Evolutionary conservation across 257 asterid species (phyloP), one percentile per base, ranked within the genome.

Genomic region (Oldenlandia corymbosa): DNA sequence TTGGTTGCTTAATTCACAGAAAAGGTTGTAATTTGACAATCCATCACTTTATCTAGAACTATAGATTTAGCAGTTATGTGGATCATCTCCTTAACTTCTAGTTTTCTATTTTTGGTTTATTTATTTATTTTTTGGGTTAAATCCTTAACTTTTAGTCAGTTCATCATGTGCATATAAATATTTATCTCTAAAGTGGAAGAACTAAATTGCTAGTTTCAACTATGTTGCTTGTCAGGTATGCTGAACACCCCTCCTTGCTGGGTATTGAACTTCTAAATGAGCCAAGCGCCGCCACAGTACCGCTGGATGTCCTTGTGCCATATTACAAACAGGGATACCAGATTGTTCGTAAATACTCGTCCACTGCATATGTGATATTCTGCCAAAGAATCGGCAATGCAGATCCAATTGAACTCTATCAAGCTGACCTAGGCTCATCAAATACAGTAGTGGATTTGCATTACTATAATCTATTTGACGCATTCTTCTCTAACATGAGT

Each of bases 201-300:
- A 17, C 4, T 21, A 9, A 68, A 12, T 14, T 20, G 12, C 5
- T 13, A 54, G 11, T 20, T 58, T 56, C 32, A 20, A 21, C 62
- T 7, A 32, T 16, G 1, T 26, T 45, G 55, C 31, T 64, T 69
- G 28, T 53, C 74, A 89, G 97, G 83, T 90, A 85, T 68, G 91
- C 83, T 0, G 10, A 74, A 36, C 88, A 84, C 76, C 95, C 95
- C 61, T 77, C 94, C 2, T 80, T 90, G 77, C 80, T 85, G 37
- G 97, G 94, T 32, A 80, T 90, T 1, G 95, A 85, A 85, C 95
- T 90, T 55, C 52, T 90, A 13, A 90, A 90, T 10, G 95, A 87
- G 81, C 95, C 97, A 63, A 77, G 84, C 16, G 87, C 84, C 41
- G 79, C 80, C 60, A 20, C 68, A 5, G 94, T 90, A 52, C 86